Percentiles rank a stretch among this genome's conserved stretches.
Evolutionary conservation across 2,329 filamentous ascomycete genomes (phyloP).

Genomic region (Botrytis elliptica): DNA sequence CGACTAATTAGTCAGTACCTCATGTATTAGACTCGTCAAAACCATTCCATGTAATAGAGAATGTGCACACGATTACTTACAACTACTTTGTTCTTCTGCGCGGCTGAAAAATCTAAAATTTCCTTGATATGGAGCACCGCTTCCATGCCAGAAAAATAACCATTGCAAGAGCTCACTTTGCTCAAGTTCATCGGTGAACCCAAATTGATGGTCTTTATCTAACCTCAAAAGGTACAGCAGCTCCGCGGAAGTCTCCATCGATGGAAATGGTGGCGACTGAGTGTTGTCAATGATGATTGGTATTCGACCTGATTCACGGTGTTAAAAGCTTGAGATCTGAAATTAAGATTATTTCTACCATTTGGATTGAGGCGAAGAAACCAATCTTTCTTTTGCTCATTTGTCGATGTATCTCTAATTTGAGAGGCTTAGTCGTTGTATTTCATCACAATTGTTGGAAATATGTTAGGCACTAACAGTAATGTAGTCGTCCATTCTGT

Average conservation of each 20-base stretch:
- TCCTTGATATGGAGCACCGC: not conserved
- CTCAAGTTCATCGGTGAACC: not conserved
- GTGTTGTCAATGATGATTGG: not conserved
- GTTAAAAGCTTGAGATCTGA: not conserved
- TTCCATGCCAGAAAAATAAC: not conserved
- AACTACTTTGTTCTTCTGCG: not conserved
- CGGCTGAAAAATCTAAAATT: not conserved
- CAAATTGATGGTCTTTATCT: not conserved
- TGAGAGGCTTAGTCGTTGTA: too few species aligned
- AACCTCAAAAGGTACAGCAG: not conserved
- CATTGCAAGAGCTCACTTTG: not conserved
- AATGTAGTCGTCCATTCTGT: not conserved
- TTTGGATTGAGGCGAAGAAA: not conserved
- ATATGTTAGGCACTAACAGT: too few species aligned
- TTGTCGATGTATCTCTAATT: not conserved
- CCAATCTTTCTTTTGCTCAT: not conserved
- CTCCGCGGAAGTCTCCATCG: not conserved
- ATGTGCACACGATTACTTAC: not conserved
- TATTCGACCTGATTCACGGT: not conserved
- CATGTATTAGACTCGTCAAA: rapidly evolving
- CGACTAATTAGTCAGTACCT: not conserved
- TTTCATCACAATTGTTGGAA: too few species aligned
- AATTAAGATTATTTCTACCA: not conserved
- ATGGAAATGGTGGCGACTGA: not conserved
- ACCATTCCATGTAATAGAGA: not conserved